Percentiles rank a stretch among this genome's conserved stretches.
Evolutionary conservation across 2,329 filamentous ascomycete species (phyloP).

Genomic region (Diaporthe sp.): DNA sequence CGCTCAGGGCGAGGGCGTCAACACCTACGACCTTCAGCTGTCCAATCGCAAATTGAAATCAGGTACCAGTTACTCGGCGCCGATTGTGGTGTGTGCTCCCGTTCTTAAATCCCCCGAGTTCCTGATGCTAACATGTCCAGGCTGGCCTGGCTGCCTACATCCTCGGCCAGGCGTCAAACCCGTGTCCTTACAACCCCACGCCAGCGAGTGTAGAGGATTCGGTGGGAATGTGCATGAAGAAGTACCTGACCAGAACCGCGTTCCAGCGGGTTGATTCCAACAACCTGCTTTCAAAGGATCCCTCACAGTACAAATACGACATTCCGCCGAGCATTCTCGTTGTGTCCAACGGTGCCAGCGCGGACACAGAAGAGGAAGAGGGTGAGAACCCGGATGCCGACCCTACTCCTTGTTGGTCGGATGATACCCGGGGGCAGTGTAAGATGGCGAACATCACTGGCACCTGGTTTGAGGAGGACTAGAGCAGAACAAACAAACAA

Average conservation of each 20-base stretch:
- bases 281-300: constrained; percentile 3
- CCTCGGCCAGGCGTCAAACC: background rate
- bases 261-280: constrained; percentile 8
- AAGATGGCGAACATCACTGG: background rate
- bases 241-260: background rate
- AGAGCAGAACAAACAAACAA: background rate
- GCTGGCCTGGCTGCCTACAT: constrained; percentile 9
- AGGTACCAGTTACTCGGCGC: constrained; percentile 2
- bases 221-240: constrained; percentile 9
- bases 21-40: background rate
- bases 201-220: background rate
- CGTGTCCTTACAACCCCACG: constrained; percentile 7
- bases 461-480: background rate
- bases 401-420: background rate
- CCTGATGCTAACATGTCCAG: background rate
- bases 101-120: background rate
- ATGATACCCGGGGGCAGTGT: background rate
- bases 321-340: background rate
- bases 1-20: constrained; percentile 6
- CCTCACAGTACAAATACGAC: background rate
- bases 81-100: background rate
- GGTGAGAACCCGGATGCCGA: background rate
- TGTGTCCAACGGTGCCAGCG: background rate
- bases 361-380: background rate
- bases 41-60: background rate